Percentiles rank a stretch among this genome's conserved stretches.
Evolutionary conservation across 129 eudicot species (phyloP).

Genomic region (Arctium lappa): DNA sequence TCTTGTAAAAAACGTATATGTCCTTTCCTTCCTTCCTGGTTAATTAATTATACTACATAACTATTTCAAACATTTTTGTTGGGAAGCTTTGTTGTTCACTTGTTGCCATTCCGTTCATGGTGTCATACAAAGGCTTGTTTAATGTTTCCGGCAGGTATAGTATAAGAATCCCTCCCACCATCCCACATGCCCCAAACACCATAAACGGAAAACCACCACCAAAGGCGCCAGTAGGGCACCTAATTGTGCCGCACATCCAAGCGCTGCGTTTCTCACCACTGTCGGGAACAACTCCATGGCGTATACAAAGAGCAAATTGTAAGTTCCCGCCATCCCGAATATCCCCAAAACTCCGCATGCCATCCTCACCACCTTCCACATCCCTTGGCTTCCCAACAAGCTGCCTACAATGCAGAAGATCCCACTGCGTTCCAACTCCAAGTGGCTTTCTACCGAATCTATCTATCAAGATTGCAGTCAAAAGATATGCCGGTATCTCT

Average conservation of each 20-base stretch:
- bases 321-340: slow-evolving; percentile 89
- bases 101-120: slow-evolving; percentile 65
- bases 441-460: slow-evolving; percentile 76
- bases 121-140: slow-evolving; percentile 70
- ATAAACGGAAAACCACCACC: slow-evolving; percentile 53
- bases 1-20: background rate
- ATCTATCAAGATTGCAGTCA: slow-evolving; percentile 69
- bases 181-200: slow-evolving; percentile 72
- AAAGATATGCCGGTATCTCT: slow-evolving; percentile 71
- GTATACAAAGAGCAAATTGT: slow-evolving; percentile 68
- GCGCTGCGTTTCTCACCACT: slow-evolving; percentile 72
- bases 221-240: slow-evolving; percentile 78
- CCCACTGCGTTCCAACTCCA: slow-evolving; percentile 68
- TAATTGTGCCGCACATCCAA: slow-evolving; percentile 69
- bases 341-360: slow-evolving; percentile 77
- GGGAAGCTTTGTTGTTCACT: background rate
- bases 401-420: slow-evolving; percentile 56
- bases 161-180: slow-evolving; percentile 68
- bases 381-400: slow-evolving; percentile 36
- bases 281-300: slow-evolving; percentile 88
- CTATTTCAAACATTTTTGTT: background rate
- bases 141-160: slow-evolving; percentile 70
- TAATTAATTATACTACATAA: no score
- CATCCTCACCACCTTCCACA: slow-evolving; percentile 52
- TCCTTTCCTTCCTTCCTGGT: no score